Percentiles rank a stretch among this genome's conserved stretches.
Conservation (phyloP, 2,329 filamentous ascomycete genomes). For the Hypocreales sp. region DNA sequence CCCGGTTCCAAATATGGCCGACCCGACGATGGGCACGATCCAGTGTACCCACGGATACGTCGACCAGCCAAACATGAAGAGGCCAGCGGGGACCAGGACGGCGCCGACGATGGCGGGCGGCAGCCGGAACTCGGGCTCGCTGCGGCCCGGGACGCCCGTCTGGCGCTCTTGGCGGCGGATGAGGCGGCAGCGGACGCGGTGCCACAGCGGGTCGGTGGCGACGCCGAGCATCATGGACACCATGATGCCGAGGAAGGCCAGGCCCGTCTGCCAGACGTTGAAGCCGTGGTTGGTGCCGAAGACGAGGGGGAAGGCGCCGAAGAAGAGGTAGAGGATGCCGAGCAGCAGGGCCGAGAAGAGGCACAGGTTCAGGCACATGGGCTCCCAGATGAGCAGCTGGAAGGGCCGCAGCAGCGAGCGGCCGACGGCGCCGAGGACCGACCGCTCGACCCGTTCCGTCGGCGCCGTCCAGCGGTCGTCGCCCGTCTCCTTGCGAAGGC, state of each 20-base stretch:
- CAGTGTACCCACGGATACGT: conserved; percentile 60
- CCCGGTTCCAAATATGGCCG: conserved; percentile 54
- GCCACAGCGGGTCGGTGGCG: conserved; percentile 51
- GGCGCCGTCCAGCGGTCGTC: conserved; percentile 62
- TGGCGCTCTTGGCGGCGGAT: conserved; percentile 34
- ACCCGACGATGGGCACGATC: conserved; percentile 62
- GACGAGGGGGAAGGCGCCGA: conserved; percentile 72
- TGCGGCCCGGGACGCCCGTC: conserved; percentile 36
- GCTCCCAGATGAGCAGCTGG: conserved; percentile 64
- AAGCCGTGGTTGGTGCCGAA: conserved; percentile 64
- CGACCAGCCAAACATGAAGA: conserved; percentile 87
- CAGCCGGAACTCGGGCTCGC: conserved; percentile 77
- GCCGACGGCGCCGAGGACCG: conserved; percentile 45
- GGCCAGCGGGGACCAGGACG: conserved; percentile 58
- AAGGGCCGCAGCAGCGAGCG: conserved; percentile 54
- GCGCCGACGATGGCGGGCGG: conserved; percentile 63
- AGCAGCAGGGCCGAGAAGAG: conserved; percentile 73
- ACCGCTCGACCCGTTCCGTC: conserved; percentile 57
- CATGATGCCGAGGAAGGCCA: conserved; percentile 60
- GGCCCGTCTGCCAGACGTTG: conserved; percentile 63
- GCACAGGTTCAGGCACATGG: conserved; percentile 74
- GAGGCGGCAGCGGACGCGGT: conserved; percentile 40
- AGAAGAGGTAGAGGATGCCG: conserved; percentile 80
- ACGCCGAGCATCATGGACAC: conserved; percentile 52
- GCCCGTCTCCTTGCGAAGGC: conserved; percentile 58